Base-by-base conservation (phyloP, 2,329 filamentous ascomycete species). In the Cladophialophora exuberans region DNA sequence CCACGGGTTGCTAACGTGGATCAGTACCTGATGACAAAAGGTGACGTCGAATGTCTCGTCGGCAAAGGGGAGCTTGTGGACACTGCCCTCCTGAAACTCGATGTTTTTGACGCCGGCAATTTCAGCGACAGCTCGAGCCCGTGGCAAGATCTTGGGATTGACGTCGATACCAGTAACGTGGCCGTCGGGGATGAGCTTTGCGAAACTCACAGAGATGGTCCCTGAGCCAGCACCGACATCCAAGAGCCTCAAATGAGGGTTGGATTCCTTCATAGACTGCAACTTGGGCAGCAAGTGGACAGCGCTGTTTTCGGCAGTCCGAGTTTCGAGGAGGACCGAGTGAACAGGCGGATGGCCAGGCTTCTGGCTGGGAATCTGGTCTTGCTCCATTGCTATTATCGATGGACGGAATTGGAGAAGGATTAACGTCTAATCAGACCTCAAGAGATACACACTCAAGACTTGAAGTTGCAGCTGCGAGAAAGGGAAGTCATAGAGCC, bases 191-290 rank as follows among this genome's bases (percentile, higher is more conserved):
- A 75, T 73, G 54, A 72, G 69, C 31, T 69, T 67, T 38, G 72
- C 73, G 41, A 81, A 65, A n/a, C 72, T 74, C 0, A 70, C 67
- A 2, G 77, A 76, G 63, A 81, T 80, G 23, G 75, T 79, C 4
- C 78, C 79, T 1, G 78, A 75, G 0, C 78, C 78, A 62, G 76
- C 77, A 48, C 78, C 78, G 33, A 79, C 68, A 56, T 80, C 77
- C 3, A 75, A 67, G 53, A 76, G 66, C 39, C 59, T 64, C 62
- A 68, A 67, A 39, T 62, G 60, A 9, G 70, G 68, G 15, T 65
- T 64, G 18, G 76, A 65, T 44, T 71, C 47, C 15, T 41, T 46
- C 53, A 56, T 33, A 20, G 46, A 45, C 23, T 64, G 61, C 11
- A 76, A 57, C 39, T 69, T 65, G 10, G 67, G 67, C 1, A 74